Base-by-base conservation (phyloP, 2,329 filamentous ascomycete genomes). In the Colletotrichum horii region DNA sequence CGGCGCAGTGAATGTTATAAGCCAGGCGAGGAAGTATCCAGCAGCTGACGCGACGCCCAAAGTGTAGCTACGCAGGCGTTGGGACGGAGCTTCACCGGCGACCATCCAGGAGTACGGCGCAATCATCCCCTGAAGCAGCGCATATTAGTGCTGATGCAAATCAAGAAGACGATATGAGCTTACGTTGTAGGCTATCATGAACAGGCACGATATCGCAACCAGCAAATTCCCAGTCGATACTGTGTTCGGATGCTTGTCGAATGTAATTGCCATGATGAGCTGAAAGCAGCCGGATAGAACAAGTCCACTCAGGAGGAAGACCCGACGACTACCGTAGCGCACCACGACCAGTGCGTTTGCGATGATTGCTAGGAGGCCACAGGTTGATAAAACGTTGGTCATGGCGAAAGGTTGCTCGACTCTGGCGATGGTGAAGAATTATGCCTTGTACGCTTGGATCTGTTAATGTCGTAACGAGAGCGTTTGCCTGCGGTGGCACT, bases 101-200 rank as follows among this genome's bases (percentile, higher is more conserved):
- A 61, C 58, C 58, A 34, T 61, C 58, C 58, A 61, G 12, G 58
- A 61, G 3, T 61, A 61, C 4, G 58, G 58, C 11, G 58, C 58
- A 61, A 61, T 61, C 58, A 61, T 61, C 0, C 58, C 58, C 58
- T 61, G 7, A 2, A 34, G 26, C 28, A 32, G n/a, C 11, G 14
- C 3, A 8, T n/a, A 1, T 61, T 4, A 32, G 58, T 4, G 8
- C 3, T 32, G 26, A 0, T 3, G n/a, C 2, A 4, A 12, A 22
- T n/a, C 0, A 15, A 28, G 3, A 28, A 19, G 5, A 4, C 6
- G 0, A 14, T 30, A 4, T 9, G 16, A 2, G 16, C 58, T 61
- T 22, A 34, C 58, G 58, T 34, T 61, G 19, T 61, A 61, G 14
- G 58, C 19, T 30, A 61, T 34, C 58, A 61, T 61, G 58, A 61